These are phyloP conservation scores for Globisporangium alternatum DNA, from an alignment of 352 stramenopile species.

Conservation along the genomic window DNA sequence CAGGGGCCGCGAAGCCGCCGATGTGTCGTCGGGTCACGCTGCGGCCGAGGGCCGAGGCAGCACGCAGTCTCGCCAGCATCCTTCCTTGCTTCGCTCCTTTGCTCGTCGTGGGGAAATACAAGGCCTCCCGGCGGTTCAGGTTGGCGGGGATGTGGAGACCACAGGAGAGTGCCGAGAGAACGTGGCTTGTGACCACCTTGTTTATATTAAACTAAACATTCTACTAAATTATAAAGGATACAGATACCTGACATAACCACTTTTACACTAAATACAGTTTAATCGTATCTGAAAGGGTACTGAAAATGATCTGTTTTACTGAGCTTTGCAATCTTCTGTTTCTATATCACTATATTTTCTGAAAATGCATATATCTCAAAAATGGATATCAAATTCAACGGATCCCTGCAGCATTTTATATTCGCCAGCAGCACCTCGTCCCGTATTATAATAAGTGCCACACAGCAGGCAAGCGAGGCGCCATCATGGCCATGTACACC, in stretches of 20 bases:
- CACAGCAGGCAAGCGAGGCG: neutral
- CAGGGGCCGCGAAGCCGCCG: slow-evolving; percentile 35
- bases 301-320: neutral
- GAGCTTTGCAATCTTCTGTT: neutral
- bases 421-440: too few species aligned
- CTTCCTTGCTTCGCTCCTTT: slow-evolving; percentile 8
- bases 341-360: neutral
- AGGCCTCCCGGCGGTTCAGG: slow-evolving; percentile 5
- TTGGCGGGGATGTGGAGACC: neutral
- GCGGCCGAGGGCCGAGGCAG: slow-evolving; percentile 18
- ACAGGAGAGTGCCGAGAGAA: neutral
- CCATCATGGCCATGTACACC: slow-evolving; percentile 66
- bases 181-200: neutral
- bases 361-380: neutral
- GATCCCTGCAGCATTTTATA: slow-evolving; percentile 7
- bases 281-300: neutral
- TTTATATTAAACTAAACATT: neutral
- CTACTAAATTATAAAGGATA: neutral
- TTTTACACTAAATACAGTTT: neutral
- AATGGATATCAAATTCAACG: neutral
- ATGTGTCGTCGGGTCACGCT: slow-evolving; percentile 44
- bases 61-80: slow-evolving; percentile 45
- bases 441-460: neutral
- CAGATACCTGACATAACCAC: too few species aligned
- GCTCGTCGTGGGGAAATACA: slow-evolving; percentile 1